These are phyloP conservation scores for Puccinia hordei DNA, from an alignment of 1,284 basidiomycete species.

Conservation along the genomic window DNA sequence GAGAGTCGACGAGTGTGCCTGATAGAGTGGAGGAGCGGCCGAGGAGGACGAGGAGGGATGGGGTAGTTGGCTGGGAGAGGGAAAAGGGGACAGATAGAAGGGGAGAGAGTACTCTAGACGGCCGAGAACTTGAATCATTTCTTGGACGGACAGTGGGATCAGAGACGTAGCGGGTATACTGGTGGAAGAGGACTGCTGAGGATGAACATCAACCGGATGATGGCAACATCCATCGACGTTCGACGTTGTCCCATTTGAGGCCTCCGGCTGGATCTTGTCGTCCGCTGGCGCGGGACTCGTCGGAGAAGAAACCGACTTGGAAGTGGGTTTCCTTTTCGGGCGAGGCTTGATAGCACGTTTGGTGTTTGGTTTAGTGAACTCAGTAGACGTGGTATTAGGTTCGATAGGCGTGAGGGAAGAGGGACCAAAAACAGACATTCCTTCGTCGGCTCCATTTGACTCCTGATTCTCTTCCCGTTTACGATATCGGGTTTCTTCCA, in stretches of 20 bases:
- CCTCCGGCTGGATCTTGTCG: not conserved
- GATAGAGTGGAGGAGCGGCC: not conserved
- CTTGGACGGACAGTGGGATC: slow-evolving; percentile 39
- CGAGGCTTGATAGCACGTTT: not conserved
- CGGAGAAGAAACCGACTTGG: not conserved
- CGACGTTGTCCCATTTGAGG: not conserved
- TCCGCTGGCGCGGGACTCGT: not conserved
- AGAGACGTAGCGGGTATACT: not conserved
- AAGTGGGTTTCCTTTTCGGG: not conserved
- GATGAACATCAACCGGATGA: not conserved
- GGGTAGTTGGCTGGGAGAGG: not conserved
- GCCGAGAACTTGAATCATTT: slow-evolving; percentile 23
- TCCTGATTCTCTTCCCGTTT: slow-evolving; percentile 19
- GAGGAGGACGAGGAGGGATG: not conserved
- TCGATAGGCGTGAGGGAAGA: not conserved
- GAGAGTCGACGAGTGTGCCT: not conserved
- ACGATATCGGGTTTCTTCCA: slow-evolving; percentile 5
- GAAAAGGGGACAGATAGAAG: slow-evolving; percentile 25
- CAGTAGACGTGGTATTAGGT: not conserved
- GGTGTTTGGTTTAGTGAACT: not conserved
- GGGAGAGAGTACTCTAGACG: slow-evolving; percentile 43
- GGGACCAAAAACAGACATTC: not conserved
- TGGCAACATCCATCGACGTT: not conserved
- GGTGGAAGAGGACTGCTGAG: not conserved
- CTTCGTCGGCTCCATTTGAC: not conserved